Conservation (phyloP, 306 rosid genomes). For the Oemleria cerasiformis region DNA sequence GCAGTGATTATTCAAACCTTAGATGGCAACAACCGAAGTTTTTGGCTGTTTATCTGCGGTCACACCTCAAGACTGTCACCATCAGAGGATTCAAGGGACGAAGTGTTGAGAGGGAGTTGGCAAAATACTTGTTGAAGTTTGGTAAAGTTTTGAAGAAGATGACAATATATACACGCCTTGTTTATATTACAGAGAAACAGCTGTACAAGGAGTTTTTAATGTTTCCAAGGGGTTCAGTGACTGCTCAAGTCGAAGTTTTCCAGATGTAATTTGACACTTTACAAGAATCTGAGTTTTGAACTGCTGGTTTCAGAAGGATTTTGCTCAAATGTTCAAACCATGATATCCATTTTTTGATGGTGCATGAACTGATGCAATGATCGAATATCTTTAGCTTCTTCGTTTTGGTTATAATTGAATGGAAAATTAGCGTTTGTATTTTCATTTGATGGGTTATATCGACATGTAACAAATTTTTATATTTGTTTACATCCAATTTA, state of each 20-base stretch:
- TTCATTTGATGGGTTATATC: no score
- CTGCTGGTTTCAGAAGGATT: not conserved
- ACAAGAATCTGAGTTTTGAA: not conserved
- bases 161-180: not conserved
- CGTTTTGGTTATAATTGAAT: no score
- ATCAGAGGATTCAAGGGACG: not conserved
- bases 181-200: not conserved
- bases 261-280: not conserved
- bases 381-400: not conserved
- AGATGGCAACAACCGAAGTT: not conserved
- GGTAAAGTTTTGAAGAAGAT: not conserved
- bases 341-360: not conserved
- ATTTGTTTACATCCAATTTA: no score
- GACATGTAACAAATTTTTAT: no score
- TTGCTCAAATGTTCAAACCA: not conserved
- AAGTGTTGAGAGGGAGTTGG: not conserved
- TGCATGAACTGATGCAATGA: not conserved
- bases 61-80: not conserved
- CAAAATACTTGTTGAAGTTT: not conserved
- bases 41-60: not conserved
- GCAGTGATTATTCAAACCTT: not conserved
- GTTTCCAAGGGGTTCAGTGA: not conserved
- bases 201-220: not conserved
- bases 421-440: no score
- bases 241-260: not conserved